Evolutionary conservation across 2,329 filamentous ascomycete genomes (phyloP).

Genomic region (Aaosphaeria pasadenensis): DNA sequence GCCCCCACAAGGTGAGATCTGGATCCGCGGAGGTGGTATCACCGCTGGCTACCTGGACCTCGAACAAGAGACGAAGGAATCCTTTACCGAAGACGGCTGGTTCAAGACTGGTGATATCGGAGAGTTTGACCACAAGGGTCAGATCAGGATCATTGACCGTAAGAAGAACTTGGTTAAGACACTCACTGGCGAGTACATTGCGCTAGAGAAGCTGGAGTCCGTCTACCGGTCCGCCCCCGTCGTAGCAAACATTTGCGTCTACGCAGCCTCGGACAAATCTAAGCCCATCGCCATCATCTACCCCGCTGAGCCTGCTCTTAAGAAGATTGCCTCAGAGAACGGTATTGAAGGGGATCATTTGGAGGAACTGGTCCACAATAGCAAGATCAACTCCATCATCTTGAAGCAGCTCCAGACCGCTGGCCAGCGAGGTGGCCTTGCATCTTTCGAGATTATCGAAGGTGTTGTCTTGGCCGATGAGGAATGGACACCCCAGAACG

Average conservation of each 20-base stretch:
- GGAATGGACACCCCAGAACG: conserved; percentile 83
- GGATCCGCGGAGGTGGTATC: conserved; percentile 76
- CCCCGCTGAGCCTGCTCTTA: conserved; percentile 54
- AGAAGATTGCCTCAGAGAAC: conserved; percentile 53
- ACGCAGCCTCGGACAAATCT: conserved; percentile 70
- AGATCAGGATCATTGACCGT: conserved; percentile 85
- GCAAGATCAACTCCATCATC: conserved; percentile 62
- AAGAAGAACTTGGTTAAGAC: conserved; percentile 99
- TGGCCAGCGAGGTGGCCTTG: conserved; percentile 65
- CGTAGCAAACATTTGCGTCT: conserved; percentile 83
- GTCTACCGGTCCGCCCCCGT: conserved; percentile 78
- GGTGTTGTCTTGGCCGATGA: conserved; percentile 78
- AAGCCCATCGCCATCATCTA: conserved; percentile 82
- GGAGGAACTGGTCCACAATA: conserved; percentile 66
- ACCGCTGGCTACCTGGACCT: conserved; percentile 80
- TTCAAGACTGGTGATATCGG: conserved; percentile 97
- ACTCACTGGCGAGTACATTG: conserved; percentile 92
- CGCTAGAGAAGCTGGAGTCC: conserved; percentile 90
- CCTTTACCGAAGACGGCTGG: conserved; percentile 83
- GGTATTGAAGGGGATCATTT: conserved; percentile 63
- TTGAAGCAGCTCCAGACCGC: conserved; percentile 67
- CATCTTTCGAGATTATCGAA: conserved; percentile 69
- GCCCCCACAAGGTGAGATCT: conserved; percentile 88
- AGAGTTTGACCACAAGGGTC: conserved; percentile 76
- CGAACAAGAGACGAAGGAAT: conserved; percentile 75